phyloP scores from a whole-genome alignment of 306 rosid species.

The Ochetophila trinervis region DNA sequence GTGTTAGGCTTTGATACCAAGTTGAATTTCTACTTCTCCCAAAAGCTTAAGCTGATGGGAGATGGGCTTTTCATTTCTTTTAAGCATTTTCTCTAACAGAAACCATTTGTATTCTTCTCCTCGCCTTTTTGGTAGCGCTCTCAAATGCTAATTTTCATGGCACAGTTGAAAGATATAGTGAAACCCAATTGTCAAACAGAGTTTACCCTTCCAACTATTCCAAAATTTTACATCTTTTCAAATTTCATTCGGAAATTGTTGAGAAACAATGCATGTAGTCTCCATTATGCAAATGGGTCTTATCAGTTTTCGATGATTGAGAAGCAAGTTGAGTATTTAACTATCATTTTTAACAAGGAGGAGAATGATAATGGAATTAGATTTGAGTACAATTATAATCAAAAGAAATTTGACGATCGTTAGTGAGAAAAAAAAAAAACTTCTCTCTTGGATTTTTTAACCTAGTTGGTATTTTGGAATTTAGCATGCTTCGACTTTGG shows the following conservation, averaged over 20 bases:
- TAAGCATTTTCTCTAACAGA: slow-evolving; percentile 3
- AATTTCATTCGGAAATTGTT: background rate
- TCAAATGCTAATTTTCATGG: background rate
- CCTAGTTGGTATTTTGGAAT: slow-evolving; percentile 45
- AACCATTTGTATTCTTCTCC: slow-evolving; percentile 22
- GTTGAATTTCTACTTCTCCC: too few relatives aligned
- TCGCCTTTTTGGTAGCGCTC: background rate
- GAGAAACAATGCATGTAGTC: background rate
- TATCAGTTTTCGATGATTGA: background rate
- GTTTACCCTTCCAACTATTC: background rate
- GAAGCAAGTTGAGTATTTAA: background rate
- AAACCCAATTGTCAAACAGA: background rate
- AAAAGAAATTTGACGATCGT: slow-evolving; percentile 32
- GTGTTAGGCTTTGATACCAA: too few relatives aligned
- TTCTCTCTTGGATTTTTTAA: slow-evolving; percentile 58
- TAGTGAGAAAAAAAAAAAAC: slow-evolving; percentile 45
- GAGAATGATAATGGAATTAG: background rate
- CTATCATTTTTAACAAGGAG: background rate
- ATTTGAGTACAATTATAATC: slow-evolving; percentile 14
- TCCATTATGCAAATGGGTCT: background rate
- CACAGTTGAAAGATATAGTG: background rate
- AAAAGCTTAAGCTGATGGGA: too few relatives aligned
- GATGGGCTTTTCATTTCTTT: too few relatives aligned
- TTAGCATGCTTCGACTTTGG: slow-evolving; percentile 40
- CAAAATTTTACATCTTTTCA: slow-evolving; percentile 1